Evolutionary conservation across 345 rosid genomes (phyloP), one percentile per base, ranked within the genome.

Genomic region (Psidium friedrichsthalianum): DNA sequence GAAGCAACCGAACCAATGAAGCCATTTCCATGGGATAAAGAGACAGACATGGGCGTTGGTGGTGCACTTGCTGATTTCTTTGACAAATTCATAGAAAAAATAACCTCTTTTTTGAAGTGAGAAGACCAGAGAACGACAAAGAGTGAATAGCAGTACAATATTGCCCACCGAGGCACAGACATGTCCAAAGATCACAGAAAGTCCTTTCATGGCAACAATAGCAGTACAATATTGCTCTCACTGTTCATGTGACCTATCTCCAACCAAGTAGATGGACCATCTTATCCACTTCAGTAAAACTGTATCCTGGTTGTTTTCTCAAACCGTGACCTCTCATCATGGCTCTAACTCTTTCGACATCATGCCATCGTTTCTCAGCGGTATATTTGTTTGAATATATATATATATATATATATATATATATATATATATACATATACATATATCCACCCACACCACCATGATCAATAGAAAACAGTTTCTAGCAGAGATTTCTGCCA

Each of bases 21-120:
- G 90, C 89, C 98, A 49, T 94, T 94, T 90, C 90, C 90, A 52
- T 96, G 98, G 98, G 88, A 91, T 83, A 83, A 89, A 80, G 92
- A 94, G 85, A 92, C 98, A 59, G 97, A 96, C 78, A 90, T 90
- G 95, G 85, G 85, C 53, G 91, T 93, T 57, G 90, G 86, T 44
- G 92, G 92, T 82, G 76, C 80, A 27, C 47, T 90, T 87, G 87
- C 87, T 82, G 85, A 44, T 51, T 84, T 93, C 51, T 49, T 90
- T 4, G 88, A 86, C 52, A 86, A 36, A 81, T 84, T 93, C 78
- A 76, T 92, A 29, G 88, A 82, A 20, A 87, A 74, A 84, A 55
- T 93, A 40, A 54, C 88, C 80, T 89, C 88, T 54, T 42, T 91
- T 51, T 91, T 91, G 85, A 91, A 88, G 86, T 82, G 87, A 88